Evolutionary conservation across 495 filamentous ascomycete genomes (phyloP), one percentile per base, ranked within the genome.

Genomic region (Oleoguttula mirabilis): DNA sequence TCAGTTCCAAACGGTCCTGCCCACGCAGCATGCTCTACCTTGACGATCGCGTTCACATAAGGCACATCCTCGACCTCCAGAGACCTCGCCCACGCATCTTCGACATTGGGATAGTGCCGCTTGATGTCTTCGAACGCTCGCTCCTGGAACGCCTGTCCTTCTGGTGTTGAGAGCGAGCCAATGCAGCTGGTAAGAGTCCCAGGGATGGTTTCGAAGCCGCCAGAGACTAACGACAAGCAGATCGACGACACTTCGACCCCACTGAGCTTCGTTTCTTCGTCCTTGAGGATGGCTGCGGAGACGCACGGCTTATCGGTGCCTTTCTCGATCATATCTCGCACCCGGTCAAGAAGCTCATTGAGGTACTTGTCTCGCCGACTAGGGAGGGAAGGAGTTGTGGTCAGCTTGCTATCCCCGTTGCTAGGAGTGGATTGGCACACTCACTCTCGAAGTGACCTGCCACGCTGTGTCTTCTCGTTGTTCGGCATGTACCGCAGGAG

Each of bases 1-100:
- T n/a, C n/a, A n/a, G n/a, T n/a, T n/a, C n/a, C n/a, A n/a, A n/a
- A n/a, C n/a, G n/a, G n/a, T n/a, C n/a, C n/a, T n/a, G n/a, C n/a
- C n/a, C n/a, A n/a, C n/a, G n/a, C n/a, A n/a, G n/a, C n/a, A n/a
- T n/a, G n/a, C n/a, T n/a, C n/a, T n/a, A n/a, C n/a, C 22, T 39
- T 39, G 39, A 74, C 75, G 36, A 82, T 52, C 0, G 78, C 78
- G 0, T 76, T 76, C 14, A 82, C 59, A 45, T 80, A 82, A n/a
- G 75, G 73, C 0, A 80, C 69, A 42, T 75, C 77, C 46, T 76
- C 71, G 28, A 70, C 62, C 10, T 58, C 38, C 17, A 68, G 65
- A 16, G 52, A 61, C 20, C 57, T 62, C 10, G 50, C 56, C 70
- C 70, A 76, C 0, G 71, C 67, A 41, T 73, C 66, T 3, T 57